These are phyloP conservation scores for Pezicula carpinea DNA, from an alignment of 2,329 filamentous ascomycete genomes.

Conservation along the genomic window DNA sequence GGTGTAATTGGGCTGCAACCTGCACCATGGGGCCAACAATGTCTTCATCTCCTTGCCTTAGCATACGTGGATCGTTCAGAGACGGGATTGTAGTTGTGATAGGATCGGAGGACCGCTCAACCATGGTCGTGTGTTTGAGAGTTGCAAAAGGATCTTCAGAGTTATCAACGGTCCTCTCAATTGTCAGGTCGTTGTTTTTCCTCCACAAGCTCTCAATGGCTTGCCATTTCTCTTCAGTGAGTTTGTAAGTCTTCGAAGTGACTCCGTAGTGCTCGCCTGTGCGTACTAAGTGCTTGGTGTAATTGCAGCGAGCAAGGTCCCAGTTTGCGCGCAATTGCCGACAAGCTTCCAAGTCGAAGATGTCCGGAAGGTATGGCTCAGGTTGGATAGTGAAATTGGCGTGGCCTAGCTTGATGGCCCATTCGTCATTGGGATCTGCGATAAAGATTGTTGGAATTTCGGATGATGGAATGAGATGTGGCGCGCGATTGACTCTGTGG, in stretches of 20 bases:
- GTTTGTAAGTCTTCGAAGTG: slow-evolving; percentile 80
- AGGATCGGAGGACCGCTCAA: slow-evolving; percentile 37
- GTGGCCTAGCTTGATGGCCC: slow-evolving; percentile 82
- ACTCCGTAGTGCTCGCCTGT: slow-evolving; percentile 87
- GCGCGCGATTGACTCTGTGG: slow-evolving; percentile 39
- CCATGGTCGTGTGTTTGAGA: slow-evolving; percentile 36
- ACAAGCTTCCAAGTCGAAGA: slow-evolving; percentile 49
- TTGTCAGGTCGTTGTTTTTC: slow-evolving; percentile 60
- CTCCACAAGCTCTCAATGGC: slow-evolving; percentile 75
- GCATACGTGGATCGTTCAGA: slow-evolving; percentile 59
- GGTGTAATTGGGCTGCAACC: slow-evolving; percentile 25
- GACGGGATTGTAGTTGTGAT: slow-evolving; percentile 62
- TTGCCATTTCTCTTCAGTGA: slow-evolving; percentile 87
- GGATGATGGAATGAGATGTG: slow-evolving; percentile 42
- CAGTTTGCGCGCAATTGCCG: slow-evolving; percentile 71
- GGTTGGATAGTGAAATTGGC: slow-evolving; percentile 89
- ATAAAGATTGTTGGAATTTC: slow-evolving; percentile 64
- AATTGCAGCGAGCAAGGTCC: slow-evolving; percentile 79
- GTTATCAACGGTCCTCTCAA: slow-evolving; percentile 42
- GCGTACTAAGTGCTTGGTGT: slow-evolving; percentile 81
- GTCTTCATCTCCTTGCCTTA: slow-evolving; percentile 81
- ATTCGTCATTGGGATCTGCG: slow-evolving; percentile 68
- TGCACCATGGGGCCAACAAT: slow-evolving; percentile 83
- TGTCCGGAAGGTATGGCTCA: slow-evolving; percentile 68
- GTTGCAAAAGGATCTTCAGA: slow-evolving; percentile 38